Evolutionary conservation across 1,284 basidiomycete genomes (phyloP), one percentile per base, ranked within the genome.

Genomic region (Anthracocystis walkeri): DNA sequence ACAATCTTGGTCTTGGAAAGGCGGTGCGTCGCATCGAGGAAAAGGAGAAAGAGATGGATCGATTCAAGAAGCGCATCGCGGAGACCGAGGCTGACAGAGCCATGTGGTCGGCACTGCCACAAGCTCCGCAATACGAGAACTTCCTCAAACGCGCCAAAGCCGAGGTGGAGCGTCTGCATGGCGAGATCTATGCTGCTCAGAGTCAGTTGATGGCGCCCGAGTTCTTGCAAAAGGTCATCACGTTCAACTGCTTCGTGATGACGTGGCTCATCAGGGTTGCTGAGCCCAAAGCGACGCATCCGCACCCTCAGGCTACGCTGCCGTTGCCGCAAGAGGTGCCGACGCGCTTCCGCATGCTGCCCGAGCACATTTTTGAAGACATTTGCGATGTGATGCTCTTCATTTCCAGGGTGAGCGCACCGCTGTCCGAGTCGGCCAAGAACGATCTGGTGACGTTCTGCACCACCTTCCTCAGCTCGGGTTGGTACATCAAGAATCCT

Each of bases 401-500:
- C 92, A 25, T 91, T 92, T 48, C 76, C 16, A 93, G 94, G 48
- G 88, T 90, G 1, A 94, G 94, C 0, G 90, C 93, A 59, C 92
- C 91, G 58, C 89, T 97, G 38, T 91, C 92, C 0, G 93, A 94
- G 61, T 92, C 74, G 42, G 82, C 84, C 40, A 84, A 93, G 87
- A 90, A 91, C 29, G 95, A 95, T 78, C 87, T 99, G n/a, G 88
- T 98, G 74, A 90, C 91, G 0, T 99, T 98, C 86, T 90, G 91
- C 41, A 88, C 98, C 75, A 94, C 93, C 0, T 98, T 98, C 89
- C 87, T 99, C 60, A 92, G 92, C 7, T 97, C 94, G 7, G 93
- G 93, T 0, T 93, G 92, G 90, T 98, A 96, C 85, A 95, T 99
- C 87, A 97, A 97, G 87, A 99, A 99, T 78, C 97, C 97, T 0